phyloP scores from a whole-genome alignment of 192 early-diverging fungal species.

The Backusella morwellensis region DNA sequence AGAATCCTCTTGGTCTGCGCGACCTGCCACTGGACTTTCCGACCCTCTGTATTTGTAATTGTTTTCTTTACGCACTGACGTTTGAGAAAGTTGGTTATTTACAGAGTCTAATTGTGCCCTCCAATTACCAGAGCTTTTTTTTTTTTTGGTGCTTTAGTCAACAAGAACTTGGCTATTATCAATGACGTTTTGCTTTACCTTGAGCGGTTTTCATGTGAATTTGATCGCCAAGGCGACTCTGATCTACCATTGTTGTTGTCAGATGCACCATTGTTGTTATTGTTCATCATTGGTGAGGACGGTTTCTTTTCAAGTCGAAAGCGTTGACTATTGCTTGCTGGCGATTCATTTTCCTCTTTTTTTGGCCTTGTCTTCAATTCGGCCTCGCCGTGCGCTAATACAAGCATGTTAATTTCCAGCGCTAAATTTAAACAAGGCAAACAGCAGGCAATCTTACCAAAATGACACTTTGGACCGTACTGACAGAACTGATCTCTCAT shows the following conservation, averaged over 20 bases:
- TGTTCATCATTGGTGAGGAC: neutral
- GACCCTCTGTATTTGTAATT: neutral
- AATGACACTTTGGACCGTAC: conserved; percentile 86
- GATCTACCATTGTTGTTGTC: neutral
- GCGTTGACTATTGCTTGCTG: neutral
- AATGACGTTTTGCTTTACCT: neutral
- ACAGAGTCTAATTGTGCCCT: neutral
- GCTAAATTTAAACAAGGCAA: neutral
- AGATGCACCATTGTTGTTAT: neutral
- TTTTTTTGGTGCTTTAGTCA: neutral
- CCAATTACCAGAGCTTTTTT: neutral
- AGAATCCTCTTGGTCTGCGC: neutral
- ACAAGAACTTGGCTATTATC: neutral
- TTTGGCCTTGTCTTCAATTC: conserved; percentile 29
- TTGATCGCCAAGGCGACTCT: neutral
- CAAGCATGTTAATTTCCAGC: neutral
- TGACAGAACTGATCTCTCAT: conserved; percentile 75
- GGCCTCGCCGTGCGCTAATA: conserved; percentile 27
- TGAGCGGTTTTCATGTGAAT: neutral
- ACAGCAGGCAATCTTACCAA: conserved; percentile 42
- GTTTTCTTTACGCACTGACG: neutral
- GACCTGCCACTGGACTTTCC: neutral
- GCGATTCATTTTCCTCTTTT: neutral
- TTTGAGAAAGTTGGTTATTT: neutral
- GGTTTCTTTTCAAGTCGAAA: neutral